phyloP scores from a whole-genome alignment of 2,329 filamentous ascomycete genomes.

The Fusarium sp. region DNA sequence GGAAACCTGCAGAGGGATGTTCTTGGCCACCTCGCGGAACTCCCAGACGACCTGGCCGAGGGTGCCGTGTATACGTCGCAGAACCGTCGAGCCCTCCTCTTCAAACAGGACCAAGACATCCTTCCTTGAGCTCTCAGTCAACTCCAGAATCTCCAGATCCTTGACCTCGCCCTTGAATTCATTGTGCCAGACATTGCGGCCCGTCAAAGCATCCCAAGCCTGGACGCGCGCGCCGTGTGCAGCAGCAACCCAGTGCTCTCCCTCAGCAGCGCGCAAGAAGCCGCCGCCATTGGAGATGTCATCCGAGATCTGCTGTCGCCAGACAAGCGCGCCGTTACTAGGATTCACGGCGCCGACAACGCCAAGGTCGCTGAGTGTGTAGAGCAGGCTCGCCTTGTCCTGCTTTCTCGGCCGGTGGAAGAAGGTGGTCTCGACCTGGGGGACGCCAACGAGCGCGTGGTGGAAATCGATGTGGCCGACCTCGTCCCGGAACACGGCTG shows the following conservation, averaged over 20 bases:
- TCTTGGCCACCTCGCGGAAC: slow-evolving; percentile 74
- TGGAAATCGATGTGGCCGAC: slow-evolving; percentile 94
- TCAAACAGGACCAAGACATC: slow-evolving; percentile 79
- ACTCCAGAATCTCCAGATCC: slow-evolving; percentile 82
- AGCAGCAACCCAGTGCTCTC: slow-evolving; percentile 81
- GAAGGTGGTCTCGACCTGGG: slow-evolving; percentile 87
- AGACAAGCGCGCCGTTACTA: slow-evolving; percentile 83
- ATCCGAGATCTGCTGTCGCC: slow-evolving; percentile 81
- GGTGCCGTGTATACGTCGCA: slow-evolving; percentile 79
- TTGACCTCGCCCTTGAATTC: slow-evolving; percentile 69
- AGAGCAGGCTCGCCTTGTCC: slow-evolving; percentile 89
- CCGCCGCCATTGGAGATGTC: slow-evolving; percentile 60
- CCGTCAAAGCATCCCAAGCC: slow-evolving; percentile 86
- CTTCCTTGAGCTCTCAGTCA: slow-evolving; percentile 72
- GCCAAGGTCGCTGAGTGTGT: slow-evolving; percentile 87
- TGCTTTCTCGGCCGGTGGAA: slow-evolving; percentile 88
- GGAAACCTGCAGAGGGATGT: slow-evolving; percentile 81
- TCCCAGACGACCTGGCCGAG: slow-evolving; percentile 85
- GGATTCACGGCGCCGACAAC: slow-evolving; percentile 92
- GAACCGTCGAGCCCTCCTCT: slow-evolving; percentile 66
- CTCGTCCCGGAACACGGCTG: slow-evolving; percentile 88
- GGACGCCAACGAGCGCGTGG: slow-evolving; percentile 86
- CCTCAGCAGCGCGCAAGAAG: slow-evolving; percentile 79
- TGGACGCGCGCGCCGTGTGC: slow-evolving; percentile 78
- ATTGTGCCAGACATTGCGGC: slow-evolving; percentile 81